Conservation (phyloP, 106 monocot genomes). For the Cymbidium sinense region DNA sequence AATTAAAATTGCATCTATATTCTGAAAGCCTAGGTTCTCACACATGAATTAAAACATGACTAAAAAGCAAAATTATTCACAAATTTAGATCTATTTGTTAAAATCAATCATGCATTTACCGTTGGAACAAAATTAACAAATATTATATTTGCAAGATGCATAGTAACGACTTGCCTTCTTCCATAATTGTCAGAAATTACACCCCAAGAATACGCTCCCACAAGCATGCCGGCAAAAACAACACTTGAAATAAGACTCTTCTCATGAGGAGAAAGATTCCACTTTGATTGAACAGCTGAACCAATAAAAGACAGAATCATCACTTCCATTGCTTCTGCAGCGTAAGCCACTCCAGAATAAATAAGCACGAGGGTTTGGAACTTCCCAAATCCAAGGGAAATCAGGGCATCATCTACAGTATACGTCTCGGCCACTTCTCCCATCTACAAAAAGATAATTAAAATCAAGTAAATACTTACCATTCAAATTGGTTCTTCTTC, state of each 20-base stretch:
- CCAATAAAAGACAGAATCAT: slow-evolving; percentile 86
- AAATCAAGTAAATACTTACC: not conserved
- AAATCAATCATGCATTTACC: not conserved
- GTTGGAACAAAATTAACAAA: not conserved
- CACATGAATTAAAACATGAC: not conserved
- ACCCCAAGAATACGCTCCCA: slow-evolving; percentile 70
- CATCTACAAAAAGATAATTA: slow-evolving; percentile 20
- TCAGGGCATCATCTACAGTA: slow-evolving; percentile 60
- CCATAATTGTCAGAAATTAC: slow-evolving; percentile 56
- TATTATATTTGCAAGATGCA: not conserved
- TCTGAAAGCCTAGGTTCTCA: not conserved
- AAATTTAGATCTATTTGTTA: not conserved
- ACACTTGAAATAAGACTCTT: slow-evolving; percentile 62
- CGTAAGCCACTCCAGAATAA: slow-evolving; percentile 62
- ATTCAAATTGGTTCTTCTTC: not conserved
- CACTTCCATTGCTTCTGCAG: slow-evolving; percentile 74
- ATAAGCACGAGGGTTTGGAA: slow-evolving; percentile 57
- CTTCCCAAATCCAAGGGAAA: slow-evolving; percentile 46
- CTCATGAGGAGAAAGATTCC: slow-evolving; percentile 42
- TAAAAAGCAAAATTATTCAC: not conserved
- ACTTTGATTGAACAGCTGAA: slow-evolving; percentile 37
- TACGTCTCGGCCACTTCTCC: slow-evolving; percentile 11
- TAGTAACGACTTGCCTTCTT: slow-evolving; percentile 31
- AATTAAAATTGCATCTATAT: not conserved
- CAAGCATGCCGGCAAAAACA: slow-evolving; percentile 63